Evolutionary conservation across 805 yeast genomes (phyloP), one percentile per base, ranked within the genome.

Genomic region (Pichia manshurica): DNA sequence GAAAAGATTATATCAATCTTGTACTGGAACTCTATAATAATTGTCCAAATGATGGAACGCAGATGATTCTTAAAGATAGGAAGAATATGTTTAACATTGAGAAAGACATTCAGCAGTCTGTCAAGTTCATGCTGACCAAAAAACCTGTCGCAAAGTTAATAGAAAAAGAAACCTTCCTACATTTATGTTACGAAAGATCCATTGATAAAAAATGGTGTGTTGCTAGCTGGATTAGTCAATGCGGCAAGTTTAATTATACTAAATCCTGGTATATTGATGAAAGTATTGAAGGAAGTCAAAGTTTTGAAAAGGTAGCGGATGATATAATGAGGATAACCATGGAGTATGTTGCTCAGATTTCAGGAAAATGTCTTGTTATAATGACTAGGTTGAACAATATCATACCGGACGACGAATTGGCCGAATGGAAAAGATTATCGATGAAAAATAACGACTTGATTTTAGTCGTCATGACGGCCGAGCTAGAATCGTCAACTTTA

Each of bases 191-290:
- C 57, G 87, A 88, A 28, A 64, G 95, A 45, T 84, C 96, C 0
- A 70, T 77, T 3, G 96, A 90, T 62, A 81, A 80, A 51, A 79
- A 78, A 46, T 91, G 96, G 96, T 73, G 88, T 39, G 79, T 82
- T 20, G 95, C 87, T 0, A 83, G 95, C 0, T 88, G 97, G 95
- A 74, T 93, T 0, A 96, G 91, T 58, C 91, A 90, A 42, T 39
- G 41, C 15, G 96, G 96, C 0, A 70, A 71, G 3, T 72, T 78
- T 12, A 76, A 81, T 16, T 73, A 71, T 40, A 75, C 82, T 0
- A 82, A 79, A 53, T 74, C 88, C 0, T 85, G 91, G 90, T 74
- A 72, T 55, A 70, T 60, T 17, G 56, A 54, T 16, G 53, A 58
- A 2, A 56, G 52, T 73, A 59, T 61, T 56, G 55, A 46, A 44